These are phyloP conservation scores for Phlebiopsis gigantea DNA, from an alignment of 768 basidiomycete genomes.

Conservation along the genomic window DNA sequence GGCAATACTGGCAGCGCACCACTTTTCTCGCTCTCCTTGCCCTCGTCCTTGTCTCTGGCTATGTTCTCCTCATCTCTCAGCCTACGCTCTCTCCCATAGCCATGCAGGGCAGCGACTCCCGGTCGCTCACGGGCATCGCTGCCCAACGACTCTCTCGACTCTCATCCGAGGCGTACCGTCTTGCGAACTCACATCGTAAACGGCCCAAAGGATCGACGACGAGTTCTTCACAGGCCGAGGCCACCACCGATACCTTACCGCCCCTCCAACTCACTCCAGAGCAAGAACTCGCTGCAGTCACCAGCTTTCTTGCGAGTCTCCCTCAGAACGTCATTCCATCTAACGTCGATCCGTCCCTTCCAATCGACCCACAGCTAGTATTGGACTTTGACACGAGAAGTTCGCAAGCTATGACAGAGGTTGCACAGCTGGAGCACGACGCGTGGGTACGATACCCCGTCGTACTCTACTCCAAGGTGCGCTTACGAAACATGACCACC, in stretches of 20 bases:
- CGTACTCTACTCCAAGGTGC: constrained; percentile 68
- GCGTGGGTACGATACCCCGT: constrained; percentile 74
- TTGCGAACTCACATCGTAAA: constrained; percentile 8
- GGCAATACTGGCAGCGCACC: constrained; percentile 39
- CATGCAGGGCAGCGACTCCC: constrained; percentile 17
- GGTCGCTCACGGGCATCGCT: constrained; percentile 19
- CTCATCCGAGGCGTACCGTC: constrained; percentile 29
- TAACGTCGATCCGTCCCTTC: constrained; percentile 52
- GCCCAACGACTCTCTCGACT: constrained; percentile 25
- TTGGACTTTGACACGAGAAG: constrained; percentile 80
- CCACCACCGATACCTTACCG: constrained; percentile 19
- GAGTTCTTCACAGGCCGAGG: neutral
- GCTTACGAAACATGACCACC: neutral
- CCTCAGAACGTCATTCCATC: constrained; percentile 48
- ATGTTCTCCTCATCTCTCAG: constrained; percentile 49
- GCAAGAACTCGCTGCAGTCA: constrained; percentile 72
- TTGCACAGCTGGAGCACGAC: constrained; percentile 52
- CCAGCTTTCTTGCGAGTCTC: constrained; percentile 30
- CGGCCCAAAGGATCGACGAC: constrained; percentile 5
- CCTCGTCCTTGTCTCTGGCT: constrained; percentile 47
- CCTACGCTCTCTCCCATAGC: constrained; percentile 34
- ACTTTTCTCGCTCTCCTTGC: constrained; percentile 49
- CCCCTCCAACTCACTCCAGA: constrained; percentile 42
- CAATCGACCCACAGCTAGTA: constrained; percentile 77
- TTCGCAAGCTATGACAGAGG: constrained; percentile 53